Evolutionary conservation across 805 yeast genomes (phyloP), one percentile per base, ranked within the genome.

Genomic region (Pichia paraexigua): DNA sequence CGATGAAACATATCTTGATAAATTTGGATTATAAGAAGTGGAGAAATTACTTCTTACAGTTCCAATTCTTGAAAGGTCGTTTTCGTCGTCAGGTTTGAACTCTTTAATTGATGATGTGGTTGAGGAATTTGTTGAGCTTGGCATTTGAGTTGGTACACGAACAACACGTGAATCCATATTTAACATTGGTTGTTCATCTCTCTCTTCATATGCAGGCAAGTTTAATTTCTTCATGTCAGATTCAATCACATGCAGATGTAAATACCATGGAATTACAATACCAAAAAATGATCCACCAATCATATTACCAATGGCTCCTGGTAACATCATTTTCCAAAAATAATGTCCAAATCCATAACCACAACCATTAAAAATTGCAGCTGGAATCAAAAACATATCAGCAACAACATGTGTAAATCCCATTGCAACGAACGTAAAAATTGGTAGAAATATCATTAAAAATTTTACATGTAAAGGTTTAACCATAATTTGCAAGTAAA

Each of bases 331-430:
- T 62, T 81, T 86, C 95, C 94, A 87, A 12, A 84, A 79, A 52
- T 80, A 83, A 11, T 68, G 65, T 0, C 82, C 86, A 39, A 85
- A 87, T 0, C 83, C 71, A 10, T 82, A 69, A 2, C 79, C 75
- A 1, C 87, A 85, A 17, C 83, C 79, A 64, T 84, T 85, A 46
- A 86, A 72, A 62, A 85, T 66, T 0, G 87, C 95, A 56, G 80
- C 77, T 10, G 83, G 79, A 5, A 83, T 63, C 49, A 85, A 57
- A 57, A 73, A 82, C 94, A 87, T 85, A 63, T 87, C 95, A 0
- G 95, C 95, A 10, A 87, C 89, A 1, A 81, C 80, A 62, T 87
- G 95, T 2, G 87, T 80, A 66, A 81, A 87, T 0, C 95, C 94
- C 72, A 83, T 71, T 1, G 83, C 60, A n/a, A 85, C 94, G 65